These are phyloP conservation scores for Saccharomycopsis lassenensis DNA, from an alignment of 805 yeast genomes.

Conservation along the genomic window DNA sequence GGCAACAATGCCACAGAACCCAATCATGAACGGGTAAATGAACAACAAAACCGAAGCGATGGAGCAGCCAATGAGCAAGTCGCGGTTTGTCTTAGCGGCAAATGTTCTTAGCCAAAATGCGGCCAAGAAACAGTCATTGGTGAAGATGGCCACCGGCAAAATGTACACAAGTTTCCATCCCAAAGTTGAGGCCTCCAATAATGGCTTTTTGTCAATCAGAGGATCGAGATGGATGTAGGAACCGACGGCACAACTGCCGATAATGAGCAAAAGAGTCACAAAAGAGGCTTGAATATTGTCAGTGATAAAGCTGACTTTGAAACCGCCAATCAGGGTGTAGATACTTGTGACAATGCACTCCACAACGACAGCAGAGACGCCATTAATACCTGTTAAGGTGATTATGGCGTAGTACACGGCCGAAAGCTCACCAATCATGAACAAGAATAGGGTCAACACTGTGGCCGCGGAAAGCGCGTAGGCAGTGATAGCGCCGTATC, in stretches of 20 bases:
- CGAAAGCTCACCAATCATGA: slow-evolving; percentile 78
- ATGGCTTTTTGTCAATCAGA: slow-evolving; percentile 54
- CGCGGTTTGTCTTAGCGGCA: slow-evolving; percentile 71
- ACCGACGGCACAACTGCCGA: slow-evolving; percentile 74
- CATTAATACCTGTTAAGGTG: slow-evolving; percentile 67
- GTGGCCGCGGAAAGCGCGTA: slow-evolving; percentile 73
- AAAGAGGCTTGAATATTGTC: slow-evolving; percentile 77
- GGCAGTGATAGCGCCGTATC: slow-evolving; percentile 67
- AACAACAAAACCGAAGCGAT: slow-evolving; percentile 63
- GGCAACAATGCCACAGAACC: slow-evolving; percentile 76
- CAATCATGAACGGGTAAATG: slow-evolving; percentile 57
- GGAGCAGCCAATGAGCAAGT: slow-evolving; percentile 62
- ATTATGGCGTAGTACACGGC: slow-evolving; percentile 70
- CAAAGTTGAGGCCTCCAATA: slow-evolving; percentile 53
- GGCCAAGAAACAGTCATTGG: slow-evolving; percentile 82
- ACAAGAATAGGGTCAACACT: slow-evolving; percentile 71
- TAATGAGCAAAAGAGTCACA: slow-evolving; percentile 53
- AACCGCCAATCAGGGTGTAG: slow-evolving; percentile 84
- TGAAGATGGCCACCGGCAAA: slow-evolving; percentile 72
- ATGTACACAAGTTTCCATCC: slow-evolving; percentile 90
- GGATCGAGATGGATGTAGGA: slow-evolving; percentile 50
- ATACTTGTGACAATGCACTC: slow-evolving; percentile 82
- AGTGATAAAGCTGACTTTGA: slow-evolving; percentile 76
- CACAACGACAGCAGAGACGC: slow-evolving; percentile 71
- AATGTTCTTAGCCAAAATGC: slow-evolving; percentile 94